Evolutionary conservation across 2,329 filamentous ascomycete genomes (phyloP).

Genomic region (Fusarium sp.): DNA sequence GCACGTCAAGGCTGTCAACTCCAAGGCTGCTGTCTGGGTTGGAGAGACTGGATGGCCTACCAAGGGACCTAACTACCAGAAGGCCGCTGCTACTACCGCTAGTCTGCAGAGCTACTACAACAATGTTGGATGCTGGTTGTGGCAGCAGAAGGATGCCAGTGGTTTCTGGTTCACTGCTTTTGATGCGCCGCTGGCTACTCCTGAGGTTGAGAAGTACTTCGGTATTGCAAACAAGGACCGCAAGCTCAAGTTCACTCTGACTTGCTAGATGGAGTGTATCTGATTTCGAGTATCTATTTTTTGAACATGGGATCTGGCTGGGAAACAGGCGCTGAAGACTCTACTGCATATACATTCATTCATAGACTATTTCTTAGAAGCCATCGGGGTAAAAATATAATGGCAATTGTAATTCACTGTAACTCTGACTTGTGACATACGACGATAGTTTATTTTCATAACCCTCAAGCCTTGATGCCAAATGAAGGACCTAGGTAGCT

Average conservation of each 20-base stretch:
- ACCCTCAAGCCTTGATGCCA: background rate
- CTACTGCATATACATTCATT: background rate
- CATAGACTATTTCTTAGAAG: background rate
- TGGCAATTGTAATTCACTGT: background rate
- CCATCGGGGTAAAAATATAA: background rate
- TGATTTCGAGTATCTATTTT: background rate
- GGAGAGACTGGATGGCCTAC: conserved; percentile 41
- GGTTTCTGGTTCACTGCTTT: conserved; percentile 43
- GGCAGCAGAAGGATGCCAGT: conserved; percentile 29
- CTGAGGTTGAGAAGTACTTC: conserved; percentile 41
- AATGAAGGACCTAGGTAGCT: conserved; percentile 33
- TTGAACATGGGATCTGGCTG: background rate
- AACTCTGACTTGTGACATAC: background rate
- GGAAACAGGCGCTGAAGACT: background rate
- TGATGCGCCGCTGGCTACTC: conserved; percentile 23
- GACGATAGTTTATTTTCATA: no score
- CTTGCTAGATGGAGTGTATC: conserved; percentile 20
- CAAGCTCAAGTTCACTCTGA: conserved; percentile 39
- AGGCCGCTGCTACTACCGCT: conserved; percentile 20
- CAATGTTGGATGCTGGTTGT: conserved; percentile 38
- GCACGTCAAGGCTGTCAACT: conserved; percentile 35
- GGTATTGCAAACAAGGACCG: conserved; percentile 36
- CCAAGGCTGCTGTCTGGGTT: conserved; percentile 35
- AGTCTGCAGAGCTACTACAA: conserved; percentile 36
- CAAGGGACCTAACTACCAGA: conserved; percentile 33